Base-by-base conservation (phyloP, 1,284 basidiomycete species). In the Kwoniella shivajii region DNA sequence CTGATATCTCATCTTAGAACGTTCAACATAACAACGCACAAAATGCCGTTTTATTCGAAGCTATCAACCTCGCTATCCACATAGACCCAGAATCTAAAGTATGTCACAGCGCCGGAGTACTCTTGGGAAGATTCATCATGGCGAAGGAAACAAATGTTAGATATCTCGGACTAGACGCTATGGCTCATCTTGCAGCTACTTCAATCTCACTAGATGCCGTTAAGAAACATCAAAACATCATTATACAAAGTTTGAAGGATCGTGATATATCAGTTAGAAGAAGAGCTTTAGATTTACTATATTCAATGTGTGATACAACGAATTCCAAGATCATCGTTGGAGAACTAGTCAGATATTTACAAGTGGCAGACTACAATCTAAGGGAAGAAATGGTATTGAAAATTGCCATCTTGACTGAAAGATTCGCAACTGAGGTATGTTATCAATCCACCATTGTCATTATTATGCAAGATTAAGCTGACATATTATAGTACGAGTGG, bases 1-100 rank as follows among this genome's bases (percentile, higher is more conserved):
- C 58, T 66, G 42, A 65, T 50, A 20, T 33, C n/a, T 34, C 30
- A 22, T 26, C 36, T 4, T 56, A 92, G 66, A 98, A 98, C 68
- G 90, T 98, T 13, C 96, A 99, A 73, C 96, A 99, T 74, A 97
- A 96, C 76, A 99, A 99, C 68, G 96, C 95, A 11, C 93, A 96
- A 73, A 94, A 98, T 73, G 90, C 96, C 3, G 87, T 99, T n/a
- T 83, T 99, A 9, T 99, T 99, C 69, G 96, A 99, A 78, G 95
- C 95, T 6, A 99, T 99, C 73, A 85, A 93, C 64, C 86, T 99
- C 43, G 94, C 93, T 14, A 99, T 99, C 63, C 96, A 99, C 77
- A 79, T 99, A 59, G 93, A 99, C 76, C 88, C 92, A 38, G 91
- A 87, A 63, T 97, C 94, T 1, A 85, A 87, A 10, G 83, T 98